These are phyloP conservation scores for Babesia bovis DNA, from an alignment of 169 alveolate species.

Conservation along the genomic window DNA sequence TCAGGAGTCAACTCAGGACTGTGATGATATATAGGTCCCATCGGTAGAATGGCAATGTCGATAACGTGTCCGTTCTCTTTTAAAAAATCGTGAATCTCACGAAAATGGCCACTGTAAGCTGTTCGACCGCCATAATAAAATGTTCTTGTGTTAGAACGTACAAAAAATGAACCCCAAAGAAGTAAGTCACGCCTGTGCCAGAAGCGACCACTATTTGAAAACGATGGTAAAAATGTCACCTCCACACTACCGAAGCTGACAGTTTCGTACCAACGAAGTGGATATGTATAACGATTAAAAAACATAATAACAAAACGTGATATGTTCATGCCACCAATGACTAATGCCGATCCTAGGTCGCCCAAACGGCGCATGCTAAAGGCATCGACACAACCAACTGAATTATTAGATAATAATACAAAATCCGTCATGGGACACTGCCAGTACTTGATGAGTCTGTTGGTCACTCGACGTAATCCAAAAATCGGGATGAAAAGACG, in stretches of 20 bases:
- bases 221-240: constrained; percentile 51
- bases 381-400: constrained; percentile 43
- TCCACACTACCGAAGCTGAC: constrained; percentile 50
- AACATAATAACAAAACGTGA: constrained; percentile 33
- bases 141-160: constrained; percentile 6
- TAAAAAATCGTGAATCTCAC: constrained; percentile 28
- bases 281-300: constrained; percentile 50
- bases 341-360: constrained; percentile 53
- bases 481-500: constrained; percentile 25
- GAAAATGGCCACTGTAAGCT: constrained; percentile 43
- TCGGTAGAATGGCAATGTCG: constrained; percentile 60
- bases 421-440: constrained; percentile 44
- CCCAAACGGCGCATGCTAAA: constrained; percentile 42
- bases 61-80: constrained; percentile 1
- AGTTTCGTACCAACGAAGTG: constrained; percentile 44
- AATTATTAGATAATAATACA: constrained; percentile 42
- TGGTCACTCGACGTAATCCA: constrained; percentile 26
- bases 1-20: constrained; percentile 43
- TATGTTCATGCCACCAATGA: constrained; percentile 54
- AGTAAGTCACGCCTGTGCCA: constrained; percentile 34
- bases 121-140: constrained; percentile 52
- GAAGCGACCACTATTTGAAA: constrained; percentile 34
- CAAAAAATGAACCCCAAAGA: constrained; percentile 61
- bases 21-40: constrained; percentile 38
- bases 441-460: constrained; percentile 33